Evolutionary conservation across 139 green algal genomes (phyloP).

Genomic region (Coccomyxa sp.): DNA sequence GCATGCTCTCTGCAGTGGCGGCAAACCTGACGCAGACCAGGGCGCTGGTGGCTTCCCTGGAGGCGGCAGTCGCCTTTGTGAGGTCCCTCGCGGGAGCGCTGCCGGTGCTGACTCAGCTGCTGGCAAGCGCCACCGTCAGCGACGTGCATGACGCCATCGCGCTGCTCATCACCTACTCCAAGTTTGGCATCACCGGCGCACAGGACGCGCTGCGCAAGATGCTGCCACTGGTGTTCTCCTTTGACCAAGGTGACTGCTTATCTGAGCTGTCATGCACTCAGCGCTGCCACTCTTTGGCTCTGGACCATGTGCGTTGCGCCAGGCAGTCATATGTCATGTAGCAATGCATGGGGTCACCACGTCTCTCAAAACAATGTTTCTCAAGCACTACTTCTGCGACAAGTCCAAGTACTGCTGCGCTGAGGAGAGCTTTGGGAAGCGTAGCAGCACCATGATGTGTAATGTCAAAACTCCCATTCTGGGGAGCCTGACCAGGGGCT

Average conservation of each 20-base stretch:
- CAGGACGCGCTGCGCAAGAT: constrained; percentile 51
- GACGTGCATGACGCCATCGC: constrained; percentile 64
- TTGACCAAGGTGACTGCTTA: constrained; percentile 48
- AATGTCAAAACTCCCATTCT: too few species aligned
- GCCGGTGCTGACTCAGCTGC: constrained; percentile 53
- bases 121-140: constrained; percentile 51
- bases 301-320: not conserved
- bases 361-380: too few species aligned
- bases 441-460: too few species aligned
- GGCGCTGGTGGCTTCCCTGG: constrained; percentile 65
- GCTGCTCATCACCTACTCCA: constrained; percentile 62
- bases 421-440: too few species aligned
- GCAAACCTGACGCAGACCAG: constrained; percentile 41
- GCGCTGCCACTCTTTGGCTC: not conserved
- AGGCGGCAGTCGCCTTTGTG: constrained; percentile 59
- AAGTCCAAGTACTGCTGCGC: too few species aligned
- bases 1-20: constrained; percentile 12
- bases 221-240: constrained; percentile 83
- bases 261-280: not conserved
- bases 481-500: not conserved
- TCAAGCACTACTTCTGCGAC: too few species aligned
- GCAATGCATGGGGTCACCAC: too few species aligned
- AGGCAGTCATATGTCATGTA: too few species aligned
- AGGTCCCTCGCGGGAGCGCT: constrained; percentile 33
- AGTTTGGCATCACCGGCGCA: constrained; percentile 47